Evolutionary conservation across 768 basidiomycete species (phyloP).

Genomic region (Boletus fagicola): DNA sequence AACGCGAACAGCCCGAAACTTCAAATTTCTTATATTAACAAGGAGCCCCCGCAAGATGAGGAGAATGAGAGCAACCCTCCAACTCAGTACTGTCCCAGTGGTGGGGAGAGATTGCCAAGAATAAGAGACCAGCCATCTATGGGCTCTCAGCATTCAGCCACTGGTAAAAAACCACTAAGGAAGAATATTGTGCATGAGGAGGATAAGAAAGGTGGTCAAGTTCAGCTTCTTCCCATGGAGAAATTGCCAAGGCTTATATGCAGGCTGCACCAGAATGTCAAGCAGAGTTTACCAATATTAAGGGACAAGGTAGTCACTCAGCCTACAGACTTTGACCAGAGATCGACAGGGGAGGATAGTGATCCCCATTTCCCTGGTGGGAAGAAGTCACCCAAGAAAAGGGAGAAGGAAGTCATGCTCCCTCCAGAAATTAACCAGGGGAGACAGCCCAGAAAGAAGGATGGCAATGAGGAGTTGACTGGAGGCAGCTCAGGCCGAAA

Average conservation of each 20-base stretch:
- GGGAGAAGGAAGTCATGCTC: too few species aligned
- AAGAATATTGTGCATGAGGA: too few species aligned
- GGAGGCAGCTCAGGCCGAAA: neutral
- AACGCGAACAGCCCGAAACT: too few species aligned
- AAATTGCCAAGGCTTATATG: neutral
- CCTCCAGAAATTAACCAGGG: neutral
- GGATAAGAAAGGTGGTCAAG: neutral
- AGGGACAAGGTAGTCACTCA: neutral
- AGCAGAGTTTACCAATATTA: neutral
- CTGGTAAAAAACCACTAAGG: too few species aligned
- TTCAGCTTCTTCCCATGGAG: neutral
- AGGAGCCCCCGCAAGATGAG: too few species aligned
- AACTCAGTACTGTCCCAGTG: too few species aligned
- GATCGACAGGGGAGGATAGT: neutral
- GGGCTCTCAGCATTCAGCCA: too few species aligned
- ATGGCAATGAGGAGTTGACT: neutral
- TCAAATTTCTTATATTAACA: too few species aligned
- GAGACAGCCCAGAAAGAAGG: neutral
- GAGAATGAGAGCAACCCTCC: too few species aligned
- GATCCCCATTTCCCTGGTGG: neutral
- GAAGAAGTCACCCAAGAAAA: neutral
- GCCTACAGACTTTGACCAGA: too few species aligned
- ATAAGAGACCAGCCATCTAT: too few species aligned
- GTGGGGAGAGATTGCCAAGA: too few species aligned
- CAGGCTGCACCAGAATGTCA: neutral